Evolutionary conservation across 108 stramenopile genomes (phyloP), one percentile per base, ranked within the genome.

Genomic region (Craspedostauros australis): DNA sequence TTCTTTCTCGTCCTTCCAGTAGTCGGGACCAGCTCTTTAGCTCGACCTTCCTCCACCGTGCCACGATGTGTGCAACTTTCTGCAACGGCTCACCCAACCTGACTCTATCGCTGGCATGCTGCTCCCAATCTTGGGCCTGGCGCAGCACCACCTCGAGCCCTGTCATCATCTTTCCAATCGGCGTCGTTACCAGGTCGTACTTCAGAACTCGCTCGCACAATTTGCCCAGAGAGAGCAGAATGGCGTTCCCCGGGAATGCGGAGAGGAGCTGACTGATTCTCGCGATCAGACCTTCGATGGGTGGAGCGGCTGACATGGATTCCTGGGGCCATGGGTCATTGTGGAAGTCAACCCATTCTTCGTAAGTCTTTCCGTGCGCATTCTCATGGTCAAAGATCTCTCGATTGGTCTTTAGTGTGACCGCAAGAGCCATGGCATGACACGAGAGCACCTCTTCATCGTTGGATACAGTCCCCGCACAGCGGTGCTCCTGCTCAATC

Each of bases 61-160:
- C 82, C 3, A 97, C 93, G n/a, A 97, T 55, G 15, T 68, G 34
- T 14, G 82, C 78, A 2, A 99, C 55, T 22, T 74, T 66, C 24
- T 48, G 37, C 15, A 97, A 75, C 18, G 81, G 72, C 32, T 62
- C 70, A 1, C 79, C 89, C 1, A 98, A 46, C 25, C 70, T 55
- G 5, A 97, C 94, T 9, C 80, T 57, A 42, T 76, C 73, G 47
- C 92, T 86, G 5, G 97, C 97, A 51, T 91, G 84, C 56, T 93
- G 90, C 55, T 98, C 96, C 96, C 97, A 99, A 19, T 99, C 96
- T 62, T 97, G 95, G 8, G 96, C 81, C 28, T 83, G 80, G 31
- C 73, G 57, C 19, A 99, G 57, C 12, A 96, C 63, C 0, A 95
- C 71, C 68, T 97, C 95, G 24, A 98, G 54, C 1, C 95, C 95